Conservation (phyloP, 2,329 filamentous ascomycete genomes). For the Pseudogymnoascus destructans region DNA sequence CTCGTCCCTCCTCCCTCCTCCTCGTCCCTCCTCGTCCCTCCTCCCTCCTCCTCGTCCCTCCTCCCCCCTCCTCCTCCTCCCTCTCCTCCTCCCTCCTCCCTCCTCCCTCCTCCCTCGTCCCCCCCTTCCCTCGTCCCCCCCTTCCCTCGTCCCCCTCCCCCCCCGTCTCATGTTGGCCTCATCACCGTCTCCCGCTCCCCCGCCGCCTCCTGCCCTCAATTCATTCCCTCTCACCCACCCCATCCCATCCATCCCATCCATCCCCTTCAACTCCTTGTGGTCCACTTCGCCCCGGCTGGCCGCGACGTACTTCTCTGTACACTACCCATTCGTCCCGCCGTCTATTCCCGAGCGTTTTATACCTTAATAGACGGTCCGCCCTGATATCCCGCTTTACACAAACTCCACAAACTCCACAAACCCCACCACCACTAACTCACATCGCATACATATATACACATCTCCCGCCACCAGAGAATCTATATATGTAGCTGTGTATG, state of each 20-base stretch:
- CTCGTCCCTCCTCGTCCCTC: neutral
- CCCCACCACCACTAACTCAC: neutral
- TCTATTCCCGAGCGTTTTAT: neutral
- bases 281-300: neutral
- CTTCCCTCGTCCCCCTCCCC: neutral
- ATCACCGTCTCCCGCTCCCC: neutral
- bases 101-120: neutral
- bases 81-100: neutral
- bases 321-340: neutral
- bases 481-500: neutral
- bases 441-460: neutral
- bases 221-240: neutral
- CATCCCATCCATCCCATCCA: neutral
- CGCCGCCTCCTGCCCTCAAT: neutral
- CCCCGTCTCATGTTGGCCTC: neutral
- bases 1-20: neutral
- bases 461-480: neutral
- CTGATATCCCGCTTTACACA: neutral
- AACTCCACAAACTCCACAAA: neutral
- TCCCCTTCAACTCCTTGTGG: neutral
- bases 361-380: constrained; percentile 1
- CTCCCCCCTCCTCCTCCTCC: neutral
- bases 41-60: neutral
- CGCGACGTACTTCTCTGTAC: neutral
- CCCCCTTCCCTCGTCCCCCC: neutral